These are phyloP conservation scores for Fusarium praegraminearum DNA, from an alignment of 2,329 filamentous ascomycete species.

Conservation along the genomic window DNA sequence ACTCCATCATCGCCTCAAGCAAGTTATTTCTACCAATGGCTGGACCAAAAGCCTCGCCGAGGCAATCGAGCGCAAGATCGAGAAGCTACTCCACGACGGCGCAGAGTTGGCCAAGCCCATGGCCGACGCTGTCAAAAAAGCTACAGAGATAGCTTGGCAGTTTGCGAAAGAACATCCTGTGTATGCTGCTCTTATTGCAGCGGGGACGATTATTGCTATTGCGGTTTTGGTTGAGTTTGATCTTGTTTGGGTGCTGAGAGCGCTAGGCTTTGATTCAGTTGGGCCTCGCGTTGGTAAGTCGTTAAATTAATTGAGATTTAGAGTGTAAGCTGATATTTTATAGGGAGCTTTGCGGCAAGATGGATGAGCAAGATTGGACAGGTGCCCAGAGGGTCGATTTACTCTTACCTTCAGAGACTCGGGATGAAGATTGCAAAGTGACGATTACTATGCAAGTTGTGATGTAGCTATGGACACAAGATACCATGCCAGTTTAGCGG, in stretches of 20 bases:
- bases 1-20: conserved; percentile 15
- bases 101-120: conserved; percentile 21
- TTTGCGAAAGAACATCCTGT: conserved; percentile 40
- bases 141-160: conserved; percentile 13
- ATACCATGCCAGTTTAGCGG: background rate
- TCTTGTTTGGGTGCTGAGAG: conserved; percentile 38
- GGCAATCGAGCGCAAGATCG: conserved; percentile 31
- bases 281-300: conserved; percentile 38
- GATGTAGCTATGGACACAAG: background rate
- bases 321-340: fast-evolving
- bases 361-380: conserved; percentile 43
- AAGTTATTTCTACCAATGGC: conserved; percentile 21
- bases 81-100: conserved; percentile 27
- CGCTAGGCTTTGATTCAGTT: conserved; percentile 36
- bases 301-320: fast-evolving
- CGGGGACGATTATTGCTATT: conserved; percentile 32
- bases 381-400: conserved; percentile 35
- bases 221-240: conserved; percentile 37
- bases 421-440: conserved; percentile 31
- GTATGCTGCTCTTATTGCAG: conserved; percentile 37
- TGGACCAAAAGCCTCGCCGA: conserved; percentile 40
- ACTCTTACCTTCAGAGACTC: conserved; percentile 41
- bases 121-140: conserved; percentile 27
- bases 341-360: conserved; percentile 42
- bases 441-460: background rate